Percentiles rank a stretch among this genome's conserved stretches.
Conservation (phyloP, 306 rosid species). For the Glycyrrhiza uralensis region DNA sequence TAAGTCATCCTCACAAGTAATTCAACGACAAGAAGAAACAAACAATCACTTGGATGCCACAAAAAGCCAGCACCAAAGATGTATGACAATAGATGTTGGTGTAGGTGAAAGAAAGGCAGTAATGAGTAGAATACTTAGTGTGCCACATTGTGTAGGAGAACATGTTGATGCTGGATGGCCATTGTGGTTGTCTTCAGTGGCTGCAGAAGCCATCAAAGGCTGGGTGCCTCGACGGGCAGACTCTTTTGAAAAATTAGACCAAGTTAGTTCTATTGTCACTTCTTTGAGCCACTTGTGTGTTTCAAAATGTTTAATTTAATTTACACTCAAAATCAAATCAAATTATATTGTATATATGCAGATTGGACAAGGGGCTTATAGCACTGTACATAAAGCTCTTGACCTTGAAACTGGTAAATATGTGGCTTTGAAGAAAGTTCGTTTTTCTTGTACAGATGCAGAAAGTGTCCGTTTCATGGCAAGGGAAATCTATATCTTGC, state of each 20-base stretch:
- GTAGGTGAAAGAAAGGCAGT: slow-evolving; percentile 29
- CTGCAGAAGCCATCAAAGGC: slow-evolving; percentile 92
- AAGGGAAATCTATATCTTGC: slow-evolving; percentile 79
- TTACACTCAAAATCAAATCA: slow-evolving; percentile 42
- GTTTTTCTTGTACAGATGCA: slow-evolving; percentile 71
- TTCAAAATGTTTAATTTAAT: neutral
- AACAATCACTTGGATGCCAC: slow-evolving; percentile 21
- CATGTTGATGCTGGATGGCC: slow-evolving; percentile 70
- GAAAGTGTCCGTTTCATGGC: slow-evolving; percentile 98
- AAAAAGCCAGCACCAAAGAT: slow-evolving; percentile 32
- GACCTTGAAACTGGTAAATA: slow-evolving; percentile 82
- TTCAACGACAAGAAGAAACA: slow-evolving; percentile 34
- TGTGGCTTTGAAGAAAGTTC: slow-evolving; percentile 89
- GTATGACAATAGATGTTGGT: slow-evolving; percentile 29
- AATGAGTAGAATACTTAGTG: slow-evolving; percentile 56
- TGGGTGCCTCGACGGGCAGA: slow-evolving; percentile 85
- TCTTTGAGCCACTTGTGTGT: slow-evolving; percentile 7
- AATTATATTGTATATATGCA: slow-evolving; percentile 46
- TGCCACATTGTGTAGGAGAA: slow-evolving; percentile 35
- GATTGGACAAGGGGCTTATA: slow-evolving; percentile 98
- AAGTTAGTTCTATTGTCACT: slow-evolving; percentile 63
- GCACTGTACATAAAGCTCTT: slow-evolving; percentile 80
- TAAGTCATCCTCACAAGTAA: slow-evolving; percentile 38
- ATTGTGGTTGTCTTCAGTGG: slow-evolving; percentile 79
- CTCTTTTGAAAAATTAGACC: slow-evolving; percentile 85